Percentiles rank a stretch among this genome's conserved stretches.
phyloP scores from a whole-genome alignment of 2,329 filamentous ascomycete species.

The Colletotrichum sojae region DNA sequence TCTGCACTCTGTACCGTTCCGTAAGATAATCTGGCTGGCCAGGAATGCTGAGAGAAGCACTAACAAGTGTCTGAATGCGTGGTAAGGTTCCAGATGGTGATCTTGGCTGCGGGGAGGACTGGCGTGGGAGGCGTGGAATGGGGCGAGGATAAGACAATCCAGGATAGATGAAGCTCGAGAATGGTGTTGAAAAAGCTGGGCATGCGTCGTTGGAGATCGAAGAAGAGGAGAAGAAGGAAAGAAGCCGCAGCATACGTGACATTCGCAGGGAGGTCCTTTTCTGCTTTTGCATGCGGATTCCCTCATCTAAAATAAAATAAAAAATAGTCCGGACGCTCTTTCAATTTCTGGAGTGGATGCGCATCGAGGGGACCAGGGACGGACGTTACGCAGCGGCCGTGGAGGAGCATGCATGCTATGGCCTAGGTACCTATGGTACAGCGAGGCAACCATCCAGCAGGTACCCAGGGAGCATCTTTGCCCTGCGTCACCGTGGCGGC shows the following conservation, averaged over 20 bases:
- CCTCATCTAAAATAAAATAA: too few relatives aligned
- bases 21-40: not conserved
- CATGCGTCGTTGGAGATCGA: slow-evolving; percentile 26
- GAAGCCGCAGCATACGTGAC: too few relatives aligned
- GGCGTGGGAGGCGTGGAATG: slow-evolving; percentile 9
- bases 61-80: not conserved
- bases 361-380: not conserved
- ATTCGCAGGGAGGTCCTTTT: too few relatives aligned
- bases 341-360: not conserved
- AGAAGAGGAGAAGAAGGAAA: too few relatives aligned
- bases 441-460: too few relatives aligned
- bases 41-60: slow-evolving; percentile 9
- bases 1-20: too few relatives aligned
- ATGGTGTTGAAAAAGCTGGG: slow-evolving; percentile 29
- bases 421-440: too few relatives aligned
- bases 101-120: slow-evolving; percentile 25
- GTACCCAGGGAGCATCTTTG: too few relatives aligned
- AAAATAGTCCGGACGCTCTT: too few relatives aligned
- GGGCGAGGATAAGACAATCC: slow-evolving; percentile 28
- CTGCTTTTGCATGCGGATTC: not conserved
- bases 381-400: too few relatives aligned
- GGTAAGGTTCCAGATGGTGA: not conserved
- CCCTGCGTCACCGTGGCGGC: too few relatives aligned
- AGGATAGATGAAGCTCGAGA: slow-evolving; percentile 25
- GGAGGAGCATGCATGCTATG: too few relatives aligned